A percentile compares a stretch with the other conserved stretches of the same genome.
Evolutionary conservation across 305 asterid species (phyloP).

Genomic region (Solanum aculeatissimum): DNA sequence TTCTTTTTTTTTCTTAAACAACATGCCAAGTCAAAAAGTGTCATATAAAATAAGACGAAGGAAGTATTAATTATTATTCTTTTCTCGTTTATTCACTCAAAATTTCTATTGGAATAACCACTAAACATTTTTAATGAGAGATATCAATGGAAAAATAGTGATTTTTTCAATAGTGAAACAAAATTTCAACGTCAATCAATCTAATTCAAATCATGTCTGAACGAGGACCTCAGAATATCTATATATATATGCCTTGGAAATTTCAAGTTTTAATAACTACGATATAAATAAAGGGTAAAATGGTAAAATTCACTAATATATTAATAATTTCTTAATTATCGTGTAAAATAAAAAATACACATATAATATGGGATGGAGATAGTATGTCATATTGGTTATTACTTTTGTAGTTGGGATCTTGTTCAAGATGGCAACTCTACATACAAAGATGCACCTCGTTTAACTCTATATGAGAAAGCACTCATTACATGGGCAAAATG

Average conservation of each 20-base stretch:
- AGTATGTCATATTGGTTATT: too few species aligned
- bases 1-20: too few species aligned
- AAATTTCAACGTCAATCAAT: background rate
- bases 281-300: too few species aligned
- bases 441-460: background rate
- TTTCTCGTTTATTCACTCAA: background rate
- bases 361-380: too few species aligned
- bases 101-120: background rate
- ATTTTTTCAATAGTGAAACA: background rate
- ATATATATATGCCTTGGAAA: background rate
- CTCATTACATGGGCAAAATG: constrained; percentile 6
- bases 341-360: too few species aligned
- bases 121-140: background rate
- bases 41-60: too few species aligned
- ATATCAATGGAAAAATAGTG: background rate
- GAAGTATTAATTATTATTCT: background rate
- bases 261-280: background rate
- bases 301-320: too few species aligned
- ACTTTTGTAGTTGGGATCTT: constrained; percentile 5
- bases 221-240: too few species aligned
- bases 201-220: background rate
- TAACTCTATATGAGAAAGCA: constrained; percentile 2
- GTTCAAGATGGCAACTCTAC: constrained; percentile 3
- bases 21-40: too few species aligned
- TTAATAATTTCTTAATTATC: too few species aligned